phyloP scores from a whole-genome alignment of 1,139 yeast species.

The Starmera stellimalicola region DNA sequence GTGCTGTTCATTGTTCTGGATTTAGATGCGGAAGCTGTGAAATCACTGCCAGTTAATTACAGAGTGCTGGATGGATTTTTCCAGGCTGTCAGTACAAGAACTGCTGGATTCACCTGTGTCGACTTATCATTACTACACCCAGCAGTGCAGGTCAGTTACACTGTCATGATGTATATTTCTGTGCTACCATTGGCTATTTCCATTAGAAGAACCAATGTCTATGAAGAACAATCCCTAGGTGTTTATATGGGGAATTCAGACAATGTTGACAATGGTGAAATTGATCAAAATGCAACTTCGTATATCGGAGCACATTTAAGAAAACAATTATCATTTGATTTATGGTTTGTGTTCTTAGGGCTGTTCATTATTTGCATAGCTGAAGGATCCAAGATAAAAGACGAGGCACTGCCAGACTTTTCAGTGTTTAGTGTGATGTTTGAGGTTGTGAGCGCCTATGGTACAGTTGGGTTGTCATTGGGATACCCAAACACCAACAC shows the following conservation, averaged over 20 bases:
- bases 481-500: constrained; percentile 65
- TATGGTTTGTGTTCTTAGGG: constrained; percentile 89
- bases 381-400: constrained; percentile 56
- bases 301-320: constrained; percentile 85
- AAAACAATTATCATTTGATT: constrained; percentile 84
- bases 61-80: constrained; percentile 74
- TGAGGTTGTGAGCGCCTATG: constrained; percentile 91
- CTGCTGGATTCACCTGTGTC: constrained; percentile 81
- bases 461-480: constrained; percentile 85
- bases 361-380: constrained; percentile 78
- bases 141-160: constrained; percentile 86
- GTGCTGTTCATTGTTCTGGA: constrained; percentile 74
- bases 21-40: constrained; percentile 39
- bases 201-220: constrained; percentile 91
- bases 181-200: constrained; percentile 94
- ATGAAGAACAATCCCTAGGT: constrained; percentile 93
- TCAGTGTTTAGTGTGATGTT: constrained; percentile 66
- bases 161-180: constrained; percentile 97
- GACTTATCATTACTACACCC: constrained; percentile 68
- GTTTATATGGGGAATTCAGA: constrained; percentile 47
- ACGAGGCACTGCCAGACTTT: constrained; percentile 38
- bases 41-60: constrained; percentile 50
- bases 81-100: constrained; percentile 88
- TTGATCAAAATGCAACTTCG: constrained; percentile 28
- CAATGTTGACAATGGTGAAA: constrained; percentile 15